Base-by-base conservation (phyloP, 495 filamentous ascomycete species). In the Podospora didyma region DNA sequence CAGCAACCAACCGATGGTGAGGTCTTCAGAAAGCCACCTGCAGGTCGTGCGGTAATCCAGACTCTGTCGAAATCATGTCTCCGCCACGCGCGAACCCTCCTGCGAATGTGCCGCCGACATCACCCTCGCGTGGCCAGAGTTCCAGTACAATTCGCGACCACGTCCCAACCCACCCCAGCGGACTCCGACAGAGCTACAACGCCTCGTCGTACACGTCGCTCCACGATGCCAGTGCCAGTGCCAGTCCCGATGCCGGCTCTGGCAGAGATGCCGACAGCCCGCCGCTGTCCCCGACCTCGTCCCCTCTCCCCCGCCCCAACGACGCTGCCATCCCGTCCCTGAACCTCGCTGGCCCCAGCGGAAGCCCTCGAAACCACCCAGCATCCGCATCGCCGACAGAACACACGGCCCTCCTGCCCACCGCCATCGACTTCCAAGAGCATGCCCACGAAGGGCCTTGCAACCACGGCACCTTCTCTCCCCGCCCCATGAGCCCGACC, bases 391-490 rank as follows among this genome's bases (percentile, higher is more conserved):
- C 19, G 6, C 59, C 67, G 2, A 70, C 61, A 46, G 80, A 83
- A 54, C 65, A 63, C 0, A 79, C 79, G 0, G 62, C 73, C 14
- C 68, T 83, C 4, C 69, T 82, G 24, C 66, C 60, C 12, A 20
- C 53, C 22, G 35, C 19, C 23, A 19, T 65, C 14, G 56, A 69
- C 23, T 54, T 56, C 9, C 49, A 65, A 21, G 71, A 75, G 46
- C 66, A 61, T 21, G 64, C 64, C 2, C 78, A 82, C 64, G 69
- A 73, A 3, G 78, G 80, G 17, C 68, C 73, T 51, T 91, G 87
- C 74, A 80, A 83, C 58, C 88, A 92, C 70, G 89, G 89, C 55
- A 87, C 86, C n/a, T 89, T 91, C 68, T 90, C 87, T 16, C 87
- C 89, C 11, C 77, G 80, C n/a, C 73, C 83, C 2, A 72, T 72